A percentile compares a stretch with the other conserved stretches of the same genome.
phyloP scores from a whole-genome alignment of 768 basidiomycete genomes.

The Macrocybe gigantea region DNA sequence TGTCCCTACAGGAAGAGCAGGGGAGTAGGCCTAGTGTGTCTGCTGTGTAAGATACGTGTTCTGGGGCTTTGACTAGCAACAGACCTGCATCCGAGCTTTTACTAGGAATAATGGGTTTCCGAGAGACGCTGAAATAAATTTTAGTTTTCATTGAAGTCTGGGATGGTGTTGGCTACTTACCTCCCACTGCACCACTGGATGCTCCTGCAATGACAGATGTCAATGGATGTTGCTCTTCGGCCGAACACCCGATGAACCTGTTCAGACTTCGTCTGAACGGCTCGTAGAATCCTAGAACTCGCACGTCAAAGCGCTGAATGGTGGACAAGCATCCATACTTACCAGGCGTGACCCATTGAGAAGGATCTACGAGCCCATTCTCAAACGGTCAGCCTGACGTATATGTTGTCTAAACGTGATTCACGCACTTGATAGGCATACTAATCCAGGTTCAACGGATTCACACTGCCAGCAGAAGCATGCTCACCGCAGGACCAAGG shows the following conservation, averaged over 20 bases:
- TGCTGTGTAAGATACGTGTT: background rate
- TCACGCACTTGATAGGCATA: constrained; percentile 83
- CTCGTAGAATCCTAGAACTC: constrained; percentile 84
- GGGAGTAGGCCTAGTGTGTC: constrained; percentile 76
- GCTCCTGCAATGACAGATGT: constrained; percentile 88
- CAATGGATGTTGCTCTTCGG: constrained; percentile 60
- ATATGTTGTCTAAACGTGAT: background rate
- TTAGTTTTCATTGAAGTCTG: no score
- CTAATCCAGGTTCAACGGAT: constrained; percentile 33
- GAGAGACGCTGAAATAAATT: constrained; percentile 44
- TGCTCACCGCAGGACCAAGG: constrained; percentile 77
- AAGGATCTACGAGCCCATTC: constrained; percentile 52
- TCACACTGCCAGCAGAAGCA: background rate
- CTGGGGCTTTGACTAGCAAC: constrained; percentile 2
- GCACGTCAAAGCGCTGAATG: background rate
- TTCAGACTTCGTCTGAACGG: constrained; percentile 78
- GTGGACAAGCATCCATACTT: constrained; percentile 6
- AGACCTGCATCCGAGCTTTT: constrained; percentile 95
- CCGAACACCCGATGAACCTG: constrained; percentile 52
- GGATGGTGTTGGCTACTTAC: constrained; percentile 28
- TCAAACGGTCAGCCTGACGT: no score
- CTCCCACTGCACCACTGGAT: constrained; percentile 85
- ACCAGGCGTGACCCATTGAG: constrained; percentile 89
- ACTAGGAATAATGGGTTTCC: constrained; percentile 93
- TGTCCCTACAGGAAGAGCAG: constrained; percentile 87